Percentiles rank a stretch among this genome's conserved stretches.
phyloP scores from a whole-genome alignment of 2,329 filamentous ascomycete genomes.

The Chaetothyriales sp. region DNA sequence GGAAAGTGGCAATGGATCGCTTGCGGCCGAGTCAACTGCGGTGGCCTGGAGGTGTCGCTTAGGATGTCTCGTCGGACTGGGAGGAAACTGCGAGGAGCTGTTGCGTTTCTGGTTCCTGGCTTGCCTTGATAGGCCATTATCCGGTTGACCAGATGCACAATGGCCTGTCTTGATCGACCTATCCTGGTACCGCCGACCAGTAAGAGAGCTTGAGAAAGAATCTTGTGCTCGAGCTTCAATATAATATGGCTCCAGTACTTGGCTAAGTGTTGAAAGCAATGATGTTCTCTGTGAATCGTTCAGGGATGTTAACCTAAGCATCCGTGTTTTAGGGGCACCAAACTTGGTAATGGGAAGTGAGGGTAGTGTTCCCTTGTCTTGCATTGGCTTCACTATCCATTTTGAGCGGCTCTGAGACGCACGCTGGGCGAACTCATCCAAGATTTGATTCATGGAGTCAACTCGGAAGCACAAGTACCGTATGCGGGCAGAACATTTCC shows the following conservation, averaged over 20 bases:
- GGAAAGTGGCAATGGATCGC: neutral
- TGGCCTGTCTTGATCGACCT: neutral
- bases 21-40: neutral
- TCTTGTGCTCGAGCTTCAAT: conserved; percentile 18
- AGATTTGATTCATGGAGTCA: conserved; percentile 15
- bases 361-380: conserved; percentile 19
- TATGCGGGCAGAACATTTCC: conserved; percentile 21
- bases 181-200: neutral
- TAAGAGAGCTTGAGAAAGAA: conserved; percentile 5
- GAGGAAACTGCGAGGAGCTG: neutral
- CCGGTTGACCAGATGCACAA: neutral
- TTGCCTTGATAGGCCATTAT: neutral
- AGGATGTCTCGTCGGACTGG: neutral
- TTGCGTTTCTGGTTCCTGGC: neutral
- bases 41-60: neutral
- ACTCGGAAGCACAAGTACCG: conserved; percentile 22
- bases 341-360: conserved; percentile 11
- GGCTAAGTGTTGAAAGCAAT: conserved; percentile 20
- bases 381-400: conserved; percentile 20
- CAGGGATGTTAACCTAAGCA: conserved; percentile 2
- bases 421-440: conserved; percentile 24
- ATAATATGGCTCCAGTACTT: conserved; percentile 22
- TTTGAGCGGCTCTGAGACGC: conserved; percentile 12
- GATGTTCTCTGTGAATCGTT: conserved; percentile 14
- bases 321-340: conserved; percentile 2